Evolutionary conservation across 495 filamentous ascomycete species (phyloP).

Genomic region (Penicillium canescens): DNA sequence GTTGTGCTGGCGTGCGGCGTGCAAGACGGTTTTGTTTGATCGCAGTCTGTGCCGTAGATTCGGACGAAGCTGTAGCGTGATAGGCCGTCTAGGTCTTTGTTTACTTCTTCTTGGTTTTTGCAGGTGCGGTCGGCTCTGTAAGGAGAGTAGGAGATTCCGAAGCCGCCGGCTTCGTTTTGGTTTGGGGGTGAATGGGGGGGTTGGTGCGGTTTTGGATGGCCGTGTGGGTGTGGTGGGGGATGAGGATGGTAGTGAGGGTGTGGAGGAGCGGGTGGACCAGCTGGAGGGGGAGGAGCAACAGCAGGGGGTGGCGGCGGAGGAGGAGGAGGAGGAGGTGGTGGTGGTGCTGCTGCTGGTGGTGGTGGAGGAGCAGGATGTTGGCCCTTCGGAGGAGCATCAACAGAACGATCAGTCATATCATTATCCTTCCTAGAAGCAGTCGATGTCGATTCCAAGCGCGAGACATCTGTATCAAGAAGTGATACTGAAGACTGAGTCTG

Average conservation of each 20-base stretch:
- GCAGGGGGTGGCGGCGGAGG: too few species aligned
- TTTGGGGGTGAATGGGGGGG: background rate
- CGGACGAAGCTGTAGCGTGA: conserved; percentile 61
- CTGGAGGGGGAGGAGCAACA: too few species aligned
- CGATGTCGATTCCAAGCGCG: background rate
- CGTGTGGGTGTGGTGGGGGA: conserved; percentile 6
- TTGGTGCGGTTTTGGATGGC: conserved; percentile 6
- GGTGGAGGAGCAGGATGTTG: background rate
- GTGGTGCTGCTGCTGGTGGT: too few species aligned
- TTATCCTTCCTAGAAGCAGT: background rate
- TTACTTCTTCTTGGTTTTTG: conserved; percentile 63
- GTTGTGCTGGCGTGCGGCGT: conserved; percentile 55
- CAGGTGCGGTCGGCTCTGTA: conserved; percentile 67
- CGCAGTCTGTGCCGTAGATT: conserved; percentile 80
- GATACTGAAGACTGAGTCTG: conserved; percentile 1
- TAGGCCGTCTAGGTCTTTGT: conserved; percentile 59
- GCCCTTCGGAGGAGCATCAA: background rate
- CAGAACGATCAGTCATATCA: background rate
- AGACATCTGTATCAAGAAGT: background rate
- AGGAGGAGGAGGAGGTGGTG: too few species aligned
- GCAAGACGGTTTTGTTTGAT: conserved; percentile 62
- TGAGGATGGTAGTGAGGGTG: background rate
- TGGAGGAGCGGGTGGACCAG: background rate
- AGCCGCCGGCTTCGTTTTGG: conserved; percentile 7
- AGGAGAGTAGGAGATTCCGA: conserved; percentile 72